Conservation (phyloP, 345 rosid genomes). For the Bruguiera sexangula region DNA sequence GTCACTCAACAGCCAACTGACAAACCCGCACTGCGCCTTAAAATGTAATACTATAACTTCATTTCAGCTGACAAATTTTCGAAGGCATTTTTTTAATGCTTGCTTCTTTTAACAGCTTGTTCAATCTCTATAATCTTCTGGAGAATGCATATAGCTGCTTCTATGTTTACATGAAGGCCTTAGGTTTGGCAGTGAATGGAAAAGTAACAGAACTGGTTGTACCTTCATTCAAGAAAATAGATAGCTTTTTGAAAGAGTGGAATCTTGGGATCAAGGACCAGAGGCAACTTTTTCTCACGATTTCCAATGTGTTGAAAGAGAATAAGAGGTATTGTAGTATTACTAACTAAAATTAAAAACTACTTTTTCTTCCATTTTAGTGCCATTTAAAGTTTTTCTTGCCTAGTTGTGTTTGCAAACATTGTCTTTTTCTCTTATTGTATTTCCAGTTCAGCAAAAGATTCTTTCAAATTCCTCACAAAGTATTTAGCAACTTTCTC, state of each 20-base stretch:
- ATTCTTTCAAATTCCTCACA: slow-evolving; percentile 66
- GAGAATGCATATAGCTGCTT: slow-evolving; percentile 63
- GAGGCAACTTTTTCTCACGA: slow-evolving; percentile 72
- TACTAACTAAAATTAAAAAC: neutral
- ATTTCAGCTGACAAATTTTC: slow-evolving; percentile 1
- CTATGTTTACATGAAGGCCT: slow-evolving; percentile 74
- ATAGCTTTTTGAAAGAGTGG: slow-evolving; percentile 95
- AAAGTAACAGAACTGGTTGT: slow-evolving; percentile 67
- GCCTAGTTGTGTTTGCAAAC: neutral
- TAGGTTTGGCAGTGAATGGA: slow-evolving; percentile 65
- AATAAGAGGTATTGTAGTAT: slow-evolving; percentile 55
- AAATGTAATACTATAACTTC: slow-evolving; percentile 53
- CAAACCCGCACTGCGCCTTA: slow-evolving; percentile 81
- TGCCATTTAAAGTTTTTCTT: neutral
- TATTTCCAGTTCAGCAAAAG: slow-evolving; percentile 60
- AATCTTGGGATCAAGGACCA: slow-evolving; percentile 70
- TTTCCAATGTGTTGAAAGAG: slow-evolving; percentile 72
- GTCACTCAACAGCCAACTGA: slow-evolving; percentile 78
- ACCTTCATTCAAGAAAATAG: slow-evolving; percentile 78
- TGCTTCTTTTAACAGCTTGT: slow-evolving; percentile 59
- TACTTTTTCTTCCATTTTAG: slow-evolving; percentile 2
- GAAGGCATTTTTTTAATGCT: slow-evolving; percentile 12
- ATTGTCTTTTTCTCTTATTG: neutral
- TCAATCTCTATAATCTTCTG: slow-evolving; percentile 87
- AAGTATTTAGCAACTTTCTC: slow-evolving; percentile 89